Percentiles rank a stretch among this genome's conserved stretches.
Evolutionary conservation across 495 filamentous ascomycete species (phyloP).

Genomic region (Lasiosphaeria miniovina): DNA sequence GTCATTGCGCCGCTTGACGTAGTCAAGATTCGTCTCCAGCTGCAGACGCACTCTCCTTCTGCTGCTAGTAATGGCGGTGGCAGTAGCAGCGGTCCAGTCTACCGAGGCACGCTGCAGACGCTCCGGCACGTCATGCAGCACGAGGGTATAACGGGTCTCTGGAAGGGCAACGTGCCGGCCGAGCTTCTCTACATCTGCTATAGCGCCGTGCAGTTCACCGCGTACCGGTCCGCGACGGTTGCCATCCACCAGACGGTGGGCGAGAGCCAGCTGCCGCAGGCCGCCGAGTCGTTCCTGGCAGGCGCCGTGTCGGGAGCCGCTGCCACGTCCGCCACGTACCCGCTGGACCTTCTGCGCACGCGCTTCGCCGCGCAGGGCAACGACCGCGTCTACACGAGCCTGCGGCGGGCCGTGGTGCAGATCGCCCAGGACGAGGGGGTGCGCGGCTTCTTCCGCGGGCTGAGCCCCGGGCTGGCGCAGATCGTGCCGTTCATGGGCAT

Average conservation of each 20-base stretch:
- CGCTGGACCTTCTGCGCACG: conserved; percentile 88
- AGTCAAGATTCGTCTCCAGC: conserved; percentile 92
- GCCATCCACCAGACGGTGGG: conserved; percentile 47
- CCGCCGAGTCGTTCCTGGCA: conserved; percentile 69
- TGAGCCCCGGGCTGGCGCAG: conserved; percentile 74
- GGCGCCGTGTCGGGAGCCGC: conserved; percentile 76
- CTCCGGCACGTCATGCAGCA: conserved; percentile 68
- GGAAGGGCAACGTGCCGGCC: conserved; percentile 97
- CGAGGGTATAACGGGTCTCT: conserved; percentile 84
- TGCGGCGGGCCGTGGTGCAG: conserved; percentile 62
- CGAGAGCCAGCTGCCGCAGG: conserved; percentile 40
- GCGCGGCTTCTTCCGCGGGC: conserved; percentile 80
- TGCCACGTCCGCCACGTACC: conserved; percentile 85
- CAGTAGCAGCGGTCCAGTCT: conserved; percentile 58
- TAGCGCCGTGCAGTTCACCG: conserved; percentile 81
- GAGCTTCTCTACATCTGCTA: conserved; percentile 92
- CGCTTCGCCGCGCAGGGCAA: conserved; percentile 92
- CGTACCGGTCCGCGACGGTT: conserved; percentile 73
- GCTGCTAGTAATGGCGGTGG: conserved; percentile 56
- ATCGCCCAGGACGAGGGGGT: conserved; percentile 74
- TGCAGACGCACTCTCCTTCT: conserved; percentile 77
- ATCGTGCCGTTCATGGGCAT: conserved; percentile 95
- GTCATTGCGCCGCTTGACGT: conserved; percentile 91
- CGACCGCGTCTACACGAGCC: conserved; percentile 72
- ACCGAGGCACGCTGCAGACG: conserved; percentile 76